Conservation (phyloP, 495 filamentous ascomycete species). For the Hypoxylon subgilvum region DNA sequence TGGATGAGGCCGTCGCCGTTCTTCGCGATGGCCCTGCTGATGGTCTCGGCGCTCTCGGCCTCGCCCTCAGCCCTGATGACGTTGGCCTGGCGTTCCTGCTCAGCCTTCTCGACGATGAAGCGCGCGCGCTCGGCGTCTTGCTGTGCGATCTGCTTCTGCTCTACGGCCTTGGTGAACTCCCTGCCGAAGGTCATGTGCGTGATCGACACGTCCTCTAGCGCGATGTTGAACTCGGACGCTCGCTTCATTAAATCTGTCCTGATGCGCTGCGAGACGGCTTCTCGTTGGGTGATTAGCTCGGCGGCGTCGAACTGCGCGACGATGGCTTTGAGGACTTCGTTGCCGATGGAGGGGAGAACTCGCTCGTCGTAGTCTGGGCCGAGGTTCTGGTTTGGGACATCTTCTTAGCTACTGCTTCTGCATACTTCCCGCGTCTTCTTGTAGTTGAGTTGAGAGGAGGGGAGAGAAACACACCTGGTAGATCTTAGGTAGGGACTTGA, state of each 20-base stretch:
- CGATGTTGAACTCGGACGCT: conserved; percentile 98
- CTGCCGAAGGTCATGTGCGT: conserved; percentile 99
- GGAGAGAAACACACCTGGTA: conserved; percentile 76
- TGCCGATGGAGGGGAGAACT: conserved; percentile 98
- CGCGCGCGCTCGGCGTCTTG: conserved; percentile 96
- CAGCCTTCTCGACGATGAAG: conserved; percentile 98
- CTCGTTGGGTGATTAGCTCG: conserved; percentile 98
- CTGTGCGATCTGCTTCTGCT: conserved; percentile 99
- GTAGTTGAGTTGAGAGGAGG: not conserved
- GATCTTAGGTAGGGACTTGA: conserved; percentile 90
- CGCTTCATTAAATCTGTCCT: conserved; percentile 92
- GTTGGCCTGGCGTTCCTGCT: conserved; percentile 98
- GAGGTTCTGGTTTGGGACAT: conserved; percentile 62
- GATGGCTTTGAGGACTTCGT: conserved; percentile 99
- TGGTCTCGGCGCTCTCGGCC: conserved; percentile 93
- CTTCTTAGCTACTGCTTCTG: conserved; percentile 14
- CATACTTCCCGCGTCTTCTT: not conserved
- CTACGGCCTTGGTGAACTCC: conserved; percentile 97
- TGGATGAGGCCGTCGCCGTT: conserved; percentile 88
- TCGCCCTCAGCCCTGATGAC: conserved; percentile 98
- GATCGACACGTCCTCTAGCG: conserved; percentile 97
- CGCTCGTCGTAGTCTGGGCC: conserved; percentile 98
- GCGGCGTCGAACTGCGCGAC: conserved; percentile 99
- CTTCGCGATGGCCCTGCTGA: conserved; percentile 90
- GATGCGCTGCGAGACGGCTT: conserved; percentile 95